Percentiles rank a stretch among this genome's conserved stretches.
These are phyloP conservation scores for Mentha longifolia DNA, from an alignment of 257 asterid genomes.

Conservation along the genomic window DNA sequence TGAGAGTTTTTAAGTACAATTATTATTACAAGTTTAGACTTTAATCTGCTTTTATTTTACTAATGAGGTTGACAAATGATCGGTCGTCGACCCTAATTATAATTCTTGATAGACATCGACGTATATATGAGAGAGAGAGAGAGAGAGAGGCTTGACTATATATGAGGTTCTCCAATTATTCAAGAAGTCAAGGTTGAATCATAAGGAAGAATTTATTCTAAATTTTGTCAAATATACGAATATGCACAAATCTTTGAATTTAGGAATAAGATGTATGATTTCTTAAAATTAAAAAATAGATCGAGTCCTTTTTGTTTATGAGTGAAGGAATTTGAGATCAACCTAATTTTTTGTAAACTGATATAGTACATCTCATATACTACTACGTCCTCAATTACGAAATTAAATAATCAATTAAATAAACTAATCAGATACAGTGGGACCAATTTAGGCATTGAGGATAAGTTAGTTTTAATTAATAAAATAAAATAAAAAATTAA, in stretches of 20 bases:
- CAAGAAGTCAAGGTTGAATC: not conserved
- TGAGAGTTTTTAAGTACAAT: not conserved
- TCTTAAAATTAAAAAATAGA: no score
- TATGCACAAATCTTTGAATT: not conserved
- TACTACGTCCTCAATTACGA: not conserved
- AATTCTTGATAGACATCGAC: not conserved
- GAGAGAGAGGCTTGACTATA: not conserved
- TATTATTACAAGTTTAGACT: not conserved
- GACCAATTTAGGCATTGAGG: not conserved
- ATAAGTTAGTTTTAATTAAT: not conserved
- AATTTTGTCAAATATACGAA: not conserved
- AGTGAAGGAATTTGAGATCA: no score
- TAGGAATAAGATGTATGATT: not conserved
- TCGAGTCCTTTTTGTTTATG: no score
- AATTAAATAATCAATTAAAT: not conserved
- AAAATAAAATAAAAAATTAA: no score
- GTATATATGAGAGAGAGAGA: not conserved
- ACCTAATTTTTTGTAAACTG: no score
- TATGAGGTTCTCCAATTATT: not conserved
- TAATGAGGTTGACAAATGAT: slow-evolving; percentile 2
- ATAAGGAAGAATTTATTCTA: not conserved
- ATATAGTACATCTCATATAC: no score
- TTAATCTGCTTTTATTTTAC: not conserved
- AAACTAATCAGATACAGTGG: not conserved
- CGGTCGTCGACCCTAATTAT: not conserved